phyloP scores from a whole-genome alignment of 805 yeast genomes.

The Candida orba region DNA sequence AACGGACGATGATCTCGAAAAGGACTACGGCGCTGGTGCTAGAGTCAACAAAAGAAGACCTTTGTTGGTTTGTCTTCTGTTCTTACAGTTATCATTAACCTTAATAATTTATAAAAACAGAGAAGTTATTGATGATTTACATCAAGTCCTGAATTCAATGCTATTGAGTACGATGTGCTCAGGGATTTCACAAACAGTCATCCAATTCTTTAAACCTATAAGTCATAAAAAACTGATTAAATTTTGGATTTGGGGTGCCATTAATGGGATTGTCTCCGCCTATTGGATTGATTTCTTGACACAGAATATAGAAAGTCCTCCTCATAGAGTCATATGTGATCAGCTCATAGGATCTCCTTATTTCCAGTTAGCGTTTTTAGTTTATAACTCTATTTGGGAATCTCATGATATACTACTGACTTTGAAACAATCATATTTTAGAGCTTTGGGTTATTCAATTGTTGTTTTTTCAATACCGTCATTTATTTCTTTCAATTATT shows the following conservation, averaged over 20 bases:
- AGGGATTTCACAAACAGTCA: conserved; percentile 18
- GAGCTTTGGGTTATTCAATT: conserved; percentile 44
- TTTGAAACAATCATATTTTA: conserved; percentile 33
- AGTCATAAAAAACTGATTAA: conserved; percentile 26
- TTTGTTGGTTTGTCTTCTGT: conserved; percentile 7
- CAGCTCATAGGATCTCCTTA: conserved; percentile 48
- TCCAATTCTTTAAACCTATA: conserved; percentile 18
- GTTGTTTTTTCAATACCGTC: conserved; percentile 57
- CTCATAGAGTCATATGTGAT: conserved; percentile 40
- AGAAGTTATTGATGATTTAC: conserved; percentile 18
- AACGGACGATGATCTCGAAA: conserved; percentile 13
- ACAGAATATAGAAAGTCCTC: conserved; percentile 27
- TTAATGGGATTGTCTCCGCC: conserved; percentile 49
- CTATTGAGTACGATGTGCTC: conserved; percentile 20
- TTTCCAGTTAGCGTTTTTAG: conserved; percentile 45
- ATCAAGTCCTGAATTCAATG: conserved; percentile 20
- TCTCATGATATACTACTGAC: conserved; percentile 28
- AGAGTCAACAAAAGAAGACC: background rate
- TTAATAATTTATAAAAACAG: conserved; percentile 14
- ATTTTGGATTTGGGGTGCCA: conserved; percentile 52
- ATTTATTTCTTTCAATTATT: conserved; percentile 38
- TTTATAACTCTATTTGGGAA: conserved; percentile 51
- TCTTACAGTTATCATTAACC: conserved; percentile 7
- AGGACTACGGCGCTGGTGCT: conserved; percentile 6
- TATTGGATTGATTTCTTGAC: conserved; percentile 48